Percentiles rank a stretch among this genome's conserved stretches.
Conservation (phyloP, 768 basidiomycete species). For the Asterophora lycoperdoides region DNA sequence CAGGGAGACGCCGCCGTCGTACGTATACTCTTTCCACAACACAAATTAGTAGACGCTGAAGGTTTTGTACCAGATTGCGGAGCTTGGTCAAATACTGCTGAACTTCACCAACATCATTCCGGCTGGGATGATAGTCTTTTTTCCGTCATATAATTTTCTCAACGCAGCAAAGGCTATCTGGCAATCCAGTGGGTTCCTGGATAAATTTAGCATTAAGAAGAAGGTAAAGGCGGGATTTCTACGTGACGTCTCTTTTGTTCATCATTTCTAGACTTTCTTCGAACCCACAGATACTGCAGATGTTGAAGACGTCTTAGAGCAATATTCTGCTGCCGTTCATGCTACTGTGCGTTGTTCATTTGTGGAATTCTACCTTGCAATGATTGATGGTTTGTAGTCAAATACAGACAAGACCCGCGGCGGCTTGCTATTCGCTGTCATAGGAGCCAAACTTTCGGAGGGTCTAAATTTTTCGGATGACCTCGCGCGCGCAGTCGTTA, state of each 20-base stretch:
- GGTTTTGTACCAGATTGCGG: conserved; percentile 50
- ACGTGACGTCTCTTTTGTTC: neutral
- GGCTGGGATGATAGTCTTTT: conserved; percentile 88
- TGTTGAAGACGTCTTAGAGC: conserved; percentile 72
- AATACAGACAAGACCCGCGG: conserved; percentile 43
- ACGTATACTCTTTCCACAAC: conserved; percentile 22
- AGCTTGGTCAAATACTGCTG: conserved; percentile 79
- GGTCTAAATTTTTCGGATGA: conserved; percentile 77
- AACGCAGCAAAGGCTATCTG: conserved; percentile 63
- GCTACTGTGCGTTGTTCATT: conserved; percentile 5
- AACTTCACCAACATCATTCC: conserved; percentile 79
- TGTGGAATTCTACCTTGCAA: neutral
- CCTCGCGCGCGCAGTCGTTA: conserved; percentile 79
- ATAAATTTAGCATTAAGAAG: conserved; percentile 67
- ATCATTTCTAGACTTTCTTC: conserved; percentile 66
- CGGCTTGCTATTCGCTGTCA: conserved; percentile 87
- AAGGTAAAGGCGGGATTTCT: conserved; percentile 40
- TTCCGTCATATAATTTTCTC: conserved; percentile 87
- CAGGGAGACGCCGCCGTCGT: conserved; percentile 65
- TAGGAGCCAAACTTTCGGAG: conserved; percentile 97
- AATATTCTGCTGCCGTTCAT: conserved; percentile 56
- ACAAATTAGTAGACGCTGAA: neutral
- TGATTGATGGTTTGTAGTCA: neutral
- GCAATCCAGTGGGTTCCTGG: conserved; percentile 56
- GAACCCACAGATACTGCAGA: conserved; percentile 72